Conservation (phyloP, 495 filamentous ascomycete species). For the Penicillium bialowiezense region DNA sequence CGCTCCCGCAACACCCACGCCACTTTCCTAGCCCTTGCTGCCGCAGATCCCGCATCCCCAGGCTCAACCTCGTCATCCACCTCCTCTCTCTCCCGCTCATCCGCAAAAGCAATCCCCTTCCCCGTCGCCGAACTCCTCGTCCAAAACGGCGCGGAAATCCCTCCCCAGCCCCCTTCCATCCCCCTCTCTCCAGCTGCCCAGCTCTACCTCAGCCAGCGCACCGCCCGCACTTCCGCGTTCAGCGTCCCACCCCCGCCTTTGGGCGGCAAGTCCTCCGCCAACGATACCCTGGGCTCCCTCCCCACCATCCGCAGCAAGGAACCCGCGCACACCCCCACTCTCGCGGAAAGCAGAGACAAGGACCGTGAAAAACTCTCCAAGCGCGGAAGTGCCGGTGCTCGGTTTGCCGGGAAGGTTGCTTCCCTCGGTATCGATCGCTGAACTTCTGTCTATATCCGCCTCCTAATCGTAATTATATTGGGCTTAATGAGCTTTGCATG, state of each 20-base stretch:
- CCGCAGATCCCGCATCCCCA: slow-evolving; percentile 82
- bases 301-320: slow-evolving; percentile 43
- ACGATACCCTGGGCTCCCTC: slow-evolving; percentile 44
- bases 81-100: slow-evolving; percentile 20
- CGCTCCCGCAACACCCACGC: slow-evolving; percentile 84
- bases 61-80: slow-evolving; percentile 44
- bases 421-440: slow-evolving; percentile 45
- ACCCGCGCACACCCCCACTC: slow-evolving; percentile 24
- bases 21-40: slow-evolving; percentile 88
- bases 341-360: slow-evolving; percentile 40
- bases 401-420: slow-evolving; percentile 48
- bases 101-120: slow-evolving; percentile 56
- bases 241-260: slow-evolving; percentile 14
- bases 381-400: slow-evolving; percentile 47
- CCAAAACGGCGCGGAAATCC: slow-evolving; percentile 91
- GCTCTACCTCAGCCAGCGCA: slow-evolving; percentile 82
- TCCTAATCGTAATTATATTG: slow-evolving; percentile 23
- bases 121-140: slow-evolving; percentile 88
- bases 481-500: slow-evolving; percentile 24
- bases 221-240: slow-evolving; percentile 39
- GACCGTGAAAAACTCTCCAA: slow-evolving; percentile 52
- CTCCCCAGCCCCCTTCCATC: slow-evolving; percentile 66
- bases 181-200: slow-evolving; percentile 73
- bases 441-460: slow-evolving; percentile 9
- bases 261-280: slow-evolving; percentile 23